phyloP scores from a whole-genome alignment of 2,329 filamentous ascomycete species.

The Hypoxylon sp. region DNA sequence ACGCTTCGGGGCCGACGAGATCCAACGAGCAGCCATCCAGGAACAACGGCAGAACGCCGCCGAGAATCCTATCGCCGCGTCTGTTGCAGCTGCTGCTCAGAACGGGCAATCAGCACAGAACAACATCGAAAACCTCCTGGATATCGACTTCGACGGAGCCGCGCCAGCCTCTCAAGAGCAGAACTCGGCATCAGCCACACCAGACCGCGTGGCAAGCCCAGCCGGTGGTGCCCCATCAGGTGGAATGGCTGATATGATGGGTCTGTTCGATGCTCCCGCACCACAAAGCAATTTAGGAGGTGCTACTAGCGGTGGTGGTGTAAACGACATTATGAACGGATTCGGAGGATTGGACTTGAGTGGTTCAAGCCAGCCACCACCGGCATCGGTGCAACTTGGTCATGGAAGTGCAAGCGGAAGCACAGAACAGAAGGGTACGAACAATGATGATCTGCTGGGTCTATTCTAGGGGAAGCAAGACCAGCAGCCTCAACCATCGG shows the following conservation, averaged over 20 bases:
- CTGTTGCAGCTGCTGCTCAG: slow-evolving; percentile 78
- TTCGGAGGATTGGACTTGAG: slow-evolving; percentile 86
- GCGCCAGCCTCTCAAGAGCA: slow-evolving; percentile 87
- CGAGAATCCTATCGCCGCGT: slow-evolving; percentile 94
- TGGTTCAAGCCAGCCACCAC: slow-evolving; percentile 74
- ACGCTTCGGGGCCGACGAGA: slow-evolving; percentile 91
- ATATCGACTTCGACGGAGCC: slow-evolving; percentile 95
- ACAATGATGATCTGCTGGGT: slow-evolving; percentile 72
- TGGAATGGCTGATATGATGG: slow-evolving; percentile 75
- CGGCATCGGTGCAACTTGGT: slow-evolving; percentile 72
- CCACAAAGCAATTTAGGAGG: slow-evolving; percentile 62
- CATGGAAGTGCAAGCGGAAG: slow-evolving; percentile 55
- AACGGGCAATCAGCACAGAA: slow-evolving; percentile 71
- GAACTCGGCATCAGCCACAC: slow-evolving; percentile 69
- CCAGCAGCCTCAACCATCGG: not conserved
- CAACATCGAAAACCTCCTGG: slow-evolving; percentile 94
- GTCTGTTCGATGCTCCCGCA: slow-evolving; percentile 78
- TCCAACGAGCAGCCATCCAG: slow-evolving; percentile 95
- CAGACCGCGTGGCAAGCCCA: slow-evolving; percentile 78
- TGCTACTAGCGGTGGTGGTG: slow-evolving; percentile 51
- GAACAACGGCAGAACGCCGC: slow-evolving; percentile 93
- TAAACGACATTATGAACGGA: slow-evolving; percentile 88
- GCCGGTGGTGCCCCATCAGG: slow-evolving; percentile 59
- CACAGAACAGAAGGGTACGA: slow-evolving; percentile 64
- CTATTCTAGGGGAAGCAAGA: slow-evolving; percentile 62